Percentiles rank a stretch among this genome's conserved stretches.
Conservation (phyloP, 805 yeast species). For the Ogataea nakhonphanomensis region DNA sequence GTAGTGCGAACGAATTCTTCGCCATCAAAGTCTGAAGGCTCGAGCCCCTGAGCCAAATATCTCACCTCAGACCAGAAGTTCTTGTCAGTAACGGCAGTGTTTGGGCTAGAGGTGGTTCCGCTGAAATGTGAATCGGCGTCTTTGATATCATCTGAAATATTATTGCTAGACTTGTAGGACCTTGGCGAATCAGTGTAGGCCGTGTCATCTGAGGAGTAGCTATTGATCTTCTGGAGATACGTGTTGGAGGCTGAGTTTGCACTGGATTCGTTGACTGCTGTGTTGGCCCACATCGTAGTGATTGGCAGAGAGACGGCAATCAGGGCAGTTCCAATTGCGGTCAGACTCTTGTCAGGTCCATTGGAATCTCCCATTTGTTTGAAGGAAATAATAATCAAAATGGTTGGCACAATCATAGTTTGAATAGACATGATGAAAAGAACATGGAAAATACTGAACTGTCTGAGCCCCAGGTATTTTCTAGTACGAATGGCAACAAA, state of each 20-base stretch:
- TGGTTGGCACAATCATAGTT: slow-evolving; percentile 75
- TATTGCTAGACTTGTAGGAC: slow-evolving; percentile 8
- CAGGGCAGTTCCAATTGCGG: slow-evolving; percentile 55
- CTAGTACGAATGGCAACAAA: slow-evolving; percentile 67
- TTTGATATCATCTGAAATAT: slow-evolving; percentile 11
- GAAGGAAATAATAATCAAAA: slow-evolving; percentile 55
- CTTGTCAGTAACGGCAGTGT: slow-evolving; percentile 20
- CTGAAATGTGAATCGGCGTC: slow-evolving; percentile 13
- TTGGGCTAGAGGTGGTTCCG: slow-evolving; percentile 14
- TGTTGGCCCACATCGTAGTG: slow-evolving; percentile 84
- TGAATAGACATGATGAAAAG: slow-evolving; percentile 78
- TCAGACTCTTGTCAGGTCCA: slow-evolving; percentile 33
- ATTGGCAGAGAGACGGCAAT: slow-evolving; percentile 75
- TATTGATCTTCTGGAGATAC: slow-evolving; percentile 18
- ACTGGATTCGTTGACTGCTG: slow-evolving; percentile 48
- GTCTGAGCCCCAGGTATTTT: slow-evolving; percentile 71
- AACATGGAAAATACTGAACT: slow-evolving; percentile 79
- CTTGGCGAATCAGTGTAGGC: slow-evolving; percentile 12
- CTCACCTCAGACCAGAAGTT: slow-evolving; percentile 33
- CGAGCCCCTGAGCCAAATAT: slow-evolving; percentile 28
- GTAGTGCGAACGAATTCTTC: slow-evolving; percentile 17
- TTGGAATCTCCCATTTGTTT: slow-evolving; percentile 34
- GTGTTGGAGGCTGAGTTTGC: slow-evolving; percentile 38
- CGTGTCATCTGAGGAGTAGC: slow-evolving; percentile 15
- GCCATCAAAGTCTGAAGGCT: slow-evolving; percentile 22